A percentile compares a stretch with the other conserved stretches of the same genome.
These are phyloP conservation scores for Phytophthora pinifolia DNA, from an alignment of 352 stramenopile genomes.

Conservation along the genomic window DNA sequence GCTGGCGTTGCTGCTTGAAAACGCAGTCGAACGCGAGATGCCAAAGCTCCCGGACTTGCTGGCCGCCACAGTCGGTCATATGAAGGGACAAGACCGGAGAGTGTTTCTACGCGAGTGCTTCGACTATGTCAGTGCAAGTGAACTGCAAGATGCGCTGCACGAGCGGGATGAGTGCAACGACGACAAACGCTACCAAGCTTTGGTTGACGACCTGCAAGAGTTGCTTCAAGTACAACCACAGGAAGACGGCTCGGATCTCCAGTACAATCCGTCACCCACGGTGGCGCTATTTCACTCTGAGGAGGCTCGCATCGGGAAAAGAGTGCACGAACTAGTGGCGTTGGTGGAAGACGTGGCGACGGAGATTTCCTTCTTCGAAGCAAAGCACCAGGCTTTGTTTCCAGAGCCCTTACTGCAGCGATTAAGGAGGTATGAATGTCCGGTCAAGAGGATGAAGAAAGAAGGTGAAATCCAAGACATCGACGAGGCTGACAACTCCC, in stretches of 20 bases:
- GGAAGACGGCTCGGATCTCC: not conserved
- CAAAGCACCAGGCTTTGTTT: slow-evolving; percentile 16
- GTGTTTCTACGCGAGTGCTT: slow-evolving; percentile 64
- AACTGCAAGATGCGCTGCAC: slow-evolving; percentile 55
- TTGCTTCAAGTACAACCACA: slow-evolving; percentile 23
- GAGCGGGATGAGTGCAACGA: slow-evolving; percentile 58
- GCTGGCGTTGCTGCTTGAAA: slow-evolving; percentile 40
- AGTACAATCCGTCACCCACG: slow-evolving; percentile 1
- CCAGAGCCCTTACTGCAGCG: slow-evolving; percentile 22
- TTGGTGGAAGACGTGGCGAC: slow-evolving; percentile 56
- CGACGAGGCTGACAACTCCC: slow-evolving; percentile 6
- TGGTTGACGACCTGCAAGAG: slow-evolving; percentile 56
- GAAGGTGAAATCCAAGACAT: slow-evolving; percentile 28
- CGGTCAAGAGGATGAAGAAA: slow-evolving; percentile 48
- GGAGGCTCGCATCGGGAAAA: slow-evolving; percentile 49
- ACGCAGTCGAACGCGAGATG: slow-evolving; percentile 37
- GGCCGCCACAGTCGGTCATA: slow-evolving; percentile 44
- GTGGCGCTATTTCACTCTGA: slow-evolving; percentile 49
- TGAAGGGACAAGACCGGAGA: slow-evolving; percentile 41
- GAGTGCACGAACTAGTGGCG: slow-evolving; percentile 56
- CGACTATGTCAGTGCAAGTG: slow-evolving; percentile 41
- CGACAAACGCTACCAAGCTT: slow-evolving; percentile 49
- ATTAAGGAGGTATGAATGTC: slow-evolving; percentile 44
- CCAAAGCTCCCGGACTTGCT: slow-evolving; percentile 40
- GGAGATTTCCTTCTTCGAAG: slow-evolving; percentile 42